Evolutionary conservation across 257 asterid species (phyloP).

Genomic region (Solanum chilense): DNA sequence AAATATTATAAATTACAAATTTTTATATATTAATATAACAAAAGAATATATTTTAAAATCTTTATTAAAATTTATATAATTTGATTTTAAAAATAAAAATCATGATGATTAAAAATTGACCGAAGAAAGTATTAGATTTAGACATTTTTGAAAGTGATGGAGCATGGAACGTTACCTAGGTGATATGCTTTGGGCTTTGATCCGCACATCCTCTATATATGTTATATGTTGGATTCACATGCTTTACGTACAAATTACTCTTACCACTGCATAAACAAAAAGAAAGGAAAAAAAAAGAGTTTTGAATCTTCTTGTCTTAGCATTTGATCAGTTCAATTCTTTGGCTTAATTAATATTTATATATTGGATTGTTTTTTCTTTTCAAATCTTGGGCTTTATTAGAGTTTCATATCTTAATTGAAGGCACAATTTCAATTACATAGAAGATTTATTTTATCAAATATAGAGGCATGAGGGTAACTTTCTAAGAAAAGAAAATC

Average conservation of each 20-base stretch:
- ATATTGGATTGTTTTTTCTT: neutral
- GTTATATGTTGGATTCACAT: neutral
- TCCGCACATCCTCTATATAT: neutral
- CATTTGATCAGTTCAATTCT: neutral
- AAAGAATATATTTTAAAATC: too few relatives aligned
- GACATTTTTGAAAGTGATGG: too few relatives aligned
- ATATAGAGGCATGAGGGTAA: neutral
- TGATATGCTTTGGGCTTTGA: neutral
- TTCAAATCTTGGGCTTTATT: neutral
- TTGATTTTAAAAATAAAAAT: too few relatives aligned
- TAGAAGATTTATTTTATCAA: neutral
- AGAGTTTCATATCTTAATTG: neutral
- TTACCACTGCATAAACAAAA: neutral
- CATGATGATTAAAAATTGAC: too few relatives aligned
- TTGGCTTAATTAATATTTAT: too few relatives aligned
- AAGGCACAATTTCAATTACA: neutral
- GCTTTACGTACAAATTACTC: neutral
- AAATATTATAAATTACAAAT: too few relatives aligned
- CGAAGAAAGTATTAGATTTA: too few relatives aligned
- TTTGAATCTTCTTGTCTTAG: neutral
- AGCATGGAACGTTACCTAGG: neutral
- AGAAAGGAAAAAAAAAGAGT: neutral
- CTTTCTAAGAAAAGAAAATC: too few relatives aligned
- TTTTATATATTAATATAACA: too few relatives aligned
- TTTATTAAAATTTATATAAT: too few relatives aligned